A percentile compares a stretch with the other conserved stretches of the same genome.
phyloP scores from a whole-genome alignment of 225 moss, liverwort and hornwort genomes.

The Physcomitrium patens region DNA sequence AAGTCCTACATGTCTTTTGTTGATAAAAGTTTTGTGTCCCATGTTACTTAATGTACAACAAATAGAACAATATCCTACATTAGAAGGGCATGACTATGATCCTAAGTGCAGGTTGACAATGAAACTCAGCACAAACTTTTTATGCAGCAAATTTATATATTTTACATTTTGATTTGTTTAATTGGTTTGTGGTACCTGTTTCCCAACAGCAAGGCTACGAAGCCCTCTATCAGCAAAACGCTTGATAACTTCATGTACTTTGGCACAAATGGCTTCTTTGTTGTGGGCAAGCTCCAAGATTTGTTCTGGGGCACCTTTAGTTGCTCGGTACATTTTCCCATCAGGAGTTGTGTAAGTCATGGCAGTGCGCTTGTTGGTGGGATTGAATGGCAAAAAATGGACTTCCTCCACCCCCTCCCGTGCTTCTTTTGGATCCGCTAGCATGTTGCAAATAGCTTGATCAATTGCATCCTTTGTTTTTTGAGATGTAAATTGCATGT shows the following conservation, averaged over 20 bases:
- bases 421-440: conserved; percentile 62
- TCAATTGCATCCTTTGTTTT: conserved; percentile 61
- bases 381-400: conserved; percentile 75
- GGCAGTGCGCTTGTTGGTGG: conserved; percentile 63
- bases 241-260: conserved; percentile 59
- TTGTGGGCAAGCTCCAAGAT: conserved; percentile 59
- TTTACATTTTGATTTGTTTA: no score
- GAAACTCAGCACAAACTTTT: no score
- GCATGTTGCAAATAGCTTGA: conserved; percentile 52
- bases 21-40: no score
- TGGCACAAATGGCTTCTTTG: conserved; percentile 36
- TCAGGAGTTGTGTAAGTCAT: conserved; percentile 53
- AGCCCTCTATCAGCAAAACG: conserved; percentile 66
- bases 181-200: conserved; percentile 38
- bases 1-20: no score
- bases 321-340: conserved; percentile 61
- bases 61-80: no score
- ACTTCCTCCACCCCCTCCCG: conserved; percentile 63
- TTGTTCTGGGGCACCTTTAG: conserved; percentile 68
- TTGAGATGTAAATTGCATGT: neutral
- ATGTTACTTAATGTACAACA: no score
- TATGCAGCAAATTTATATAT: neutral
- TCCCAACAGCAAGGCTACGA: conserved; percentile 58
- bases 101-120: no score
- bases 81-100: no score